Percentiles rank a stretch among this genome's conserved stretches.
Conservation (phyloP, 202 grass and related monocot genomes). For the Bolboschoenoplectus hybrid region DNA sequence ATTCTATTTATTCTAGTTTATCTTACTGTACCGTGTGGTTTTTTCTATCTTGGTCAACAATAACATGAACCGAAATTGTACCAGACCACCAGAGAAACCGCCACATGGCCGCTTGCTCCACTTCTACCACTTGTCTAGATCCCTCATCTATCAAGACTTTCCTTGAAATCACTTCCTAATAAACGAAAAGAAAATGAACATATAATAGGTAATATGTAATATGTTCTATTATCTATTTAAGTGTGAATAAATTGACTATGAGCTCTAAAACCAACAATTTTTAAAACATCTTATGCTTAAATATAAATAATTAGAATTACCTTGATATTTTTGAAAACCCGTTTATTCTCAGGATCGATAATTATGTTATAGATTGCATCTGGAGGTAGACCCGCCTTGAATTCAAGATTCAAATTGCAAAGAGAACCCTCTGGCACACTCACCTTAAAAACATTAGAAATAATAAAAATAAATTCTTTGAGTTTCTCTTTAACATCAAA, state of each 20-base stretch:
- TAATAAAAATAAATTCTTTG: background rate
- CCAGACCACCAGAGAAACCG: conserved; percentile 97
- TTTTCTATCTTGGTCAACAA: conserved; percentile 85
- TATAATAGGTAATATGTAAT: background rate
- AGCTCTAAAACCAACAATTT: background rate
- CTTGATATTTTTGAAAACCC: conserved; percentile 98
- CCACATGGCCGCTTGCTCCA: conserved; percentile 92
- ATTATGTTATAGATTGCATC: conserved; percentile 96
- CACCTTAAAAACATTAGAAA: conserved; percentile 53
- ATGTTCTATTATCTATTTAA: background rate
- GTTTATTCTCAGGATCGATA: conserved; percentile 80
- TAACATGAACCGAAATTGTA: conserved; percentile 81
- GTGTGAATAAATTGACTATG: background rate
- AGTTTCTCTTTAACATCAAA: conserved; percentile 24
- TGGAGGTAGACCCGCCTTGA: conserved; percentile 74
- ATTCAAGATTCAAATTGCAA: conserved; percentile 79
- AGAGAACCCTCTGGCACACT: conserved; percentile 86
- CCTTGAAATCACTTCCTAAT: conserved; percentile 84
- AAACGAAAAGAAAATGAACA: background rate
- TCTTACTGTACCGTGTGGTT: conserved; percentile 70
- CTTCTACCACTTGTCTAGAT: conserved; percentile 74
- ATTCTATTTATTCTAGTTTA: background rate
- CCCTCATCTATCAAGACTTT: conserved; percentile 79
- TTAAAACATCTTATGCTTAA: background rate
- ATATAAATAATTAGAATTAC: conserved; percentile 39